phyloP scores from a whole-genome alignment of 306 rosid species.

The Vicia faba region DNA sequence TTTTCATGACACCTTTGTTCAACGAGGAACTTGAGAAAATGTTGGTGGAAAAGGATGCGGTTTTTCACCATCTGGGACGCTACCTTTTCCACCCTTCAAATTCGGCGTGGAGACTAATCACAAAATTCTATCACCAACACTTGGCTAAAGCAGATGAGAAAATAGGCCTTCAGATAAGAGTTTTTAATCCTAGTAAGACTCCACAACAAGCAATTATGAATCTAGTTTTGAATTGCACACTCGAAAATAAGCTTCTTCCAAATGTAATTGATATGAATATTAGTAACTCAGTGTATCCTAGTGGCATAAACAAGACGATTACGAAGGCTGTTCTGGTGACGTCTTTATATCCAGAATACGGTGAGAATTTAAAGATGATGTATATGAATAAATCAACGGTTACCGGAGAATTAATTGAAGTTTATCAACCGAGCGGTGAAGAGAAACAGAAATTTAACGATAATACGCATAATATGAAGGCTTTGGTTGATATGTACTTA shows the following conservation, averaged over 20 bases:
- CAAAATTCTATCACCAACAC: constrained; percentile 26
- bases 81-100: constrained; percentile 42
- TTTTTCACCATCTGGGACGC: constrained; percentile 32
- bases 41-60: constrained; percentile 31
- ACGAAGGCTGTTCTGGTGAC: constrained; percentile 53
- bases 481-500: constrained; percentile 57
- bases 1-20: constrained; percentile 59
- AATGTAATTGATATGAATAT: constrained; percentile 2
- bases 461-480: constrained; percentile 56
- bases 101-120: constrained; percentile 46
- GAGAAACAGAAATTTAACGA: constrained; percentile 56
- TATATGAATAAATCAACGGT: constrained; percentile 48
- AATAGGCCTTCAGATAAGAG: constrained; percentile 38
- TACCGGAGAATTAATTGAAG: constrained; percentile 43
- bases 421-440: constrained; percentile 52
- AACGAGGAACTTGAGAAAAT: constrained; percentile 31
- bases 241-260: constrained; percentile 48
- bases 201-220: constrained; percentile 46
- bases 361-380: constrained; percentile 44
- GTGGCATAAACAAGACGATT: constrained; percentile 8
- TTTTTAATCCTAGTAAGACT: constrained; percentile 25
- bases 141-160: constrained; percentile 37
- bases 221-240: constrained; percentile 47
- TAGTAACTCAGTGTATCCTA: background rate
- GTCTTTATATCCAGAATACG: constrained; percentile 50